A percentile compares a stretch with the other conserved stretches of the same genome.
Conservation (phyloP, 768 basidiomycete genomes). For the Mycena venus region DNA sequence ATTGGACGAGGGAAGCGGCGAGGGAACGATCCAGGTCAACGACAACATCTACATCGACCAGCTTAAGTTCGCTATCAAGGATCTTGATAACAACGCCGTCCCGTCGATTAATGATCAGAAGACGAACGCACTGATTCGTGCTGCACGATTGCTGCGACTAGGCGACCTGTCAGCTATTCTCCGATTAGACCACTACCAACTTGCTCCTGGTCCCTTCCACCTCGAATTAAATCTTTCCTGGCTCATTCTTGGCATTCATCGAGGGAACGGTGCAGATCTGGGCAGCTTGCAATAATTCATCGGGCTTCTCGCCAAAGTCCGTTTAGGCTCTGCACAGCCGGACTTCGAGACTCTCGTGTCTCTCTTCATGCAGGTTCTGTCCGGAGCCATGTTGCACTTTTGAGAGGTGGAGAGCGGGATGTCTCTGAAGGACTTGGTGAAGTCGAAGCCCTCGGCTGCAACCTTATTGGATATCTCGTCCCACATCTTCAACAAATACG, state of each 20-base stretch:
- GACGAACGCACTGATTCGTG: slow-evolving; percentile 19
- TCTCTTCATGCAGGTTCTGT: slow-evolving; percentile 28
- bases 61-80: slow-evolving; percentile 1
- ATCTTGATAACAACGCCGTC: slow-evolving; percentile 11
- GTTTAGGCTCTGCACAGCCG: slow-evolving; percentile 32
- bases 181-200: slow-evolving; percentile 25
- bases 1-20: slow-evolving; percentile 21
- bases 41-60: slow-evolving; percentile 31
- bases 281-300: slow-evolving; percentile 36
- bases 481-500: background rate
- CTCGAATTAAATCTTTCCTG: slow-evolving; percentile 36
- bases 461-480: slow-evolving; percentile 10
- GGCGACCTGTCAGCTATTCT: slow-evolving; percentile 22
- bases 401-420: slow-evolving; percentile 32
- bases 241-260: slow-evolving; percentile 13
- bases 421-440: slow-evolving; percentile 4
- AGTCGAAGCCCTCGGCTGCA: slow-evolving; percentile 34
- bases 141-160: slow-evolving; percentile 1
- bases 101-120: slow-evolving; percentile 20
- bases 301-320: slow-evolving; percentile 24
- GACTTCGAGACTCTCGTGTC: slow-evolving; percentile 36
- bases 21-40: slow-evolving; percentile 22
- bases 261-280: slow-evolving; percentile 16
- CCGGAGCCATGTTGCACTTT: slow-evolving; percentile 25
- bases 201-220: slow-evolving; percentile 35